Percentiles rank a stretch among this genome's conserved stretches.
These are phyloP conservation scores for Populus hybrid DNA, from an alignment of 441 rosid genomes.

Conservation along the genomic window DNA sequence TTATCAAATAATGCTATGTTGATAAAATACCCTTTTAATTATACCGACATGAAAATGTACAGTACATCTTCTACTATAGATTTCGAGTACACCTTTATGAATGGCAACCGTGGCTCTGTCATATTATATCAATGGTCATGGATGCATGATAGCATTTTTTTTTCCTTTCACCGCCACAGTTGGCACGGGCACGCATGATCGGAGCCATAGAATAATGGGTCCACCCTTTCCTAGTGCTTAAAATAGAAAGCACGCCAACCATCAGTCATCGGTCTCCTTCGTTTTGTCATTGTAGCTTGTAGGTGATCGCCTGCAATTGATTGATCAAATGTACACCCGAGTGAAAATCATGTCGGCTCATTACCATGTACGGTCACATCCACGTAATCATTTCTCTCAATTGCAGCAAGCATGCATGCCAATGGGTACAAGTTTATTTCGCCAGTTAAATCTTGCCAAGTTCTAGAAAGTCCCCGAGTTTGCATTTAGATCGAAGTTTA, in stretches of 20 bases:
- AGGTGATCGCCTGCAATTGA: conserved; percentile 9
- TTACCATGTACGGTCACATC: conserved; percentile 13
- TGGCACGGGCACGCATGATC: conserved; percentile 1
- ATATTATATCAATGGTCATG: neutral
- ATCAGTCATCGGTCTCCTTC: conserved; percentile 4
- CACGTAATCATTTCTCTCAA: neutral
- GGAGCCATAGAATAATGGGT: neutral
- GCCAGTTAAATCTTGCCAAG: neutral
- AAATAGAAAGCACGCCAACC: neutral
- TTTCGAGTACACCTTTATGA: too few relatives aligned
- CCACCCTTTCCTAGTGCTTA: conserved; percentile 7
- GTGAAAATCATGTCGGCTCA: conserved; percentile 13
- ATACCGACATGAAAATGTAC: neutral
- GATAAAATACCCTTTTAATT: neutral
- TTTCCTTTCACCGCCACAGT: neutral
- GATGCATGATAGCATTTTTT: neutral
- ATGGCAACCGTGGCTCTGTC: neutral
- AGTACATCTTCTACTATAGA: too few relatives aligned
- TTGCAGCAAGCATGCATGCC: neutral
- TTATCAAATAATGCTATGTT: too few relatives aligned
- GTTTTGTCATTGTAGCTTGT: conserved; percentile 15
- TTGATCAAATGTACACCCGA: neutral
- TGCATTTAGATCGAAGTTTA: too few relatives aligned
- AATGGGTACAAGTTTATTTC: too few relatives aligned
- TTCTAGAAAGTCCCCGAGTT: too few relatives aligned